Conservation (phyloP, 441 rosid species). For the Croton laevigatus region DNA sequence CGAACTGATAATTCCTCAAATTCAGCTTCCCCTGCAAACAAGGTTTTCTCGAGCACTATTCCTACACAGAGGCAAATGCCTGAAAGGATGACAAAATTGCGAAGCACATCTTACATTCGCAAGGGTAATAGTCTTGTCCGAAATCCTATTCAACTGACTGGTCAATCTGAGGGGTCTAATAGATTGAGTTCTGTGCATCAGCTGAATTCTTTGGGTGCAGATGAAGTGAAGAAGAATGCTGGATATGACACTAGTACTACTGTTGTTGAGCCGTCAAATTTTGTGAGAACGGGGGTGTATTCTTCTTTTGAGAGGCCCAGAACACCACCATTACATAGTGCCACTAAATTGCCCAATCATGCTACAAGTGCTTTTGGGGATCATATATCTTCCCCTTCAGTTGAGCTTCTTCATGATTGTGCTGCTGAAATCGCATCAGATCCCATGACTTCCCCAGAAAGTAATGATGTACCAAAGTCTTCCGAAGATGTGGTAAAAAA, state of each 20-base stretch:
- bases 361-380: constrained; percentile 37
- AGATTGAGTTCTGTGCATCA: constrained; percentile 37
- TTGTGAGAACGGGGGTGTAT: constrained; percentile 27
- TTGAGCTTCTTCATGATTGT: constrained; percentile 37
- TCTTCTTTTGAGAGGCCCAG: constrained; percentile 44
- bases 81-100: constrained; percentile 32
- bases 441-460: constrained; percentile 36
- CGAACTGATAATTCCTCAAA: constrained; percentile 43
- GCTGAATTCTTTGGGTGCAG: constrained; percentile 37
- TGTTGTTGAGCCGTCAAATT: constrained; percentile 27
- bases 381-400: constrained; percentile 34
- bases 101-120: constrained; percentile 62
- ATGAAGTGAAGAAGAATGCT: constrained; percentile 37
- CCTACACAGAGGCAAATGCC: constrained; percentile 43
- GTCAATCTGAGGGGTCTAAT: constrained; percentile 39
- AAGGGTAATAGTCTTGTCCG: constrained; percentile 97
- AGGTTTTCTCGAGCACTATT: constrained; percentile 36
- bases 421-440: constrained; percentile 39
- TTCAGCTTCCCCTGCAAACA: constrained; percentile 36
- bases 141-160: constrained; percentile 44
- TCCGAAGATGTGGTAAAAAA: constrained; percentile 36
- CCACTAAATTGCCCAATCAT: constrained; percentile 30
- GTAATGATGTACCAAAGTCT: constrained; percentile 34
- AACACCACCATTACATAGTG: constrained; percentile 39
- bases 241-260: constrained; percentile 32